phyloP scores from a whole-genome alignment of 2,329 filamentous ascomycete genomes.

The Lojkania enalia region DNA sequence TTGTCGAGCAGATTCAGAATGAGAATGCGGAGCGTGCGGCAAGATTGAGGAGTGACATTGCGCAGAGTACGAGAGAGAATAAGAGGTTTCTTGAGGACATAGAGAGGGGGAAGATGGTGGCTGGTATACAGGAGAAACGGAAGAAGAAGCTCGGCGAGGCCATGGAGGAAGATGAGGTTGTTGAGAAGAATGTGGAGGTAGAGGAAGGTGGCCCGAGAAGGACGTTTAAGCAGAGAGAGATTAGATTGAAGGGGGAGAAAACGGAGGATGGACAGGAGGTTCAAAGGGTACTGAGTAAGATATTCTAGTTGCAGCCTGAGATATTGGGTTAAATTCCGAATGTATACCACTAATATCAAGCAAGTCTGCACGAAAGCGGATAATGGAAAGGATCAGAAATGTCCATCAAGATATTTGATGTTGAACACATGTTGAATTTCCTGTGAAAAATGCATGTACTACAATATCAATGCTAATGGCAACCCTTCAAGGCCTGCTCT shows the following conservation, averaged over 20 bases:
- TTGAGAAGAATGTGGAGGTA: constrained; percentile 20
- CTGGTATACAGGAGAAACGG: constrained; percentile 58
- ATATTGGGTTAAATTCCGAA: too few relatives aligned
- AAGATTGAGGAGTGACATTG: constrained; percentile 76
- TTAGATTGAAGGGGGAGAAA: constrained; percentile 47
- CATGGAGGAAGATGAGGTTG: constrained; percentile 23
- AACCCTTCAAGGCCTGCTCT: too few relatives aligned
- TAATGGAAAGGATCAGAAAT: too few relatives aligned
- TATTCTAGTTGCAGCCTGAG: constrained; percentile 43
- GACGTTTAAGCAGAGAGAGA: constrained; percentile 69
- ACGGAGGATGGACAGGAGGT: constrained; percentile 37
- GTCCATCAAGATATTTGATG: too few relatives aligned
- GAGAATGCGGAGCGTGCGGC: constrained; percentile 80
- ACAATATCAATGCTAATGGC: too few relatives aligned
- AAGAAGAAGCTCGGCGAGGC: constrained; percentile 55
- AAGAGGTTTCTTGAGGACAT: constrained; percentile 79
- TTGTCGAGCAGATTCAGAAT: constrained; percentile 75
- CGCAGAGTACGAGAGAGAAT: constrained; percentile 75
- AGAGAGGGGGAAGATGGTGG: constrained; percentile 77
- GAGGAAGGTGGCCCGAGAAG: constrained; percentile 44
- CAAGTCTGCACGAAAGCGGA: too few relatives aligned
- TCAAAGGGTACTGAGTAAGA: constrained; percentile 41
- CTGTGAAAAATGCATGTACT: too few relatives aligned
- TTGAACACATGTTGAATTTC: too few relatives aligned
- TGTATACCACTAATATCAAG: too few relatives aligned